Evolutionary conservation across 768 basidiomycete species (phyloP).

Genomic region (Pisolithus microcarpus): DNA sequence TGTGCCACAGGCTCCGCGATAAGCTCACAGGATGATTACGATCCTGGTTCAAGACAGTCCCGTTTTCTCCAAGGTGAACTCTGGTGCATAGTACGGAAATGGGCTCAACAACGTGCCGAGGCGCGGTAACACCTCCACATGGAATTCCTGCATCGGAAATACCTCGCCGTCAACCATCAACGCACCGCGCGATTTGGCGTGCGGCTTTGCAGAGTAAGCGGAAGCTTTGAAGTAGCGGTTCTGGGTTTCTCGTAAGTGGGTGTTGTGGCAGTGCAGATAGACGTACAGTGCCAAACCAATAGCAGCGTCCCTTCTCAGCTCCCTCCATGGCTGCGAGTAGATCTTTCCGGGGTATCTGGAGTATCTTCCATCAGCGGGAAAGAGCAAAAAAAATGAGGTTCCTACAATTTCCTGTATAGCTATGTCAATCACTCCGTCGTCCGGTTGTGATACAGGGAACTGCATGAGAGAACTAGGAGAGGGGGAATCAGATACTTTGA

Average conservation of each 20-base stretch:
- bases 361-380: slow-evolving; percentile 5
- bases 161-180: slow-evolving; percentile 75
- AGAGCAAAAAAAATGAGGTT: neutral
- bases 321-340: slow-evolving; percentile 50
- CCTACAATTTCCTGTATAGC: slow-evolving; percentile 57
- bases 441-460: slow-evolving; percentile 74
- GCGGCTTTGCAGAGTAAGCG: slow-evolving; percentile 66
- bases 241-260: slow-evolving; percentile 29
- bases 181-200: slow-evolving; percentile 39
- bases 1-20: no score
- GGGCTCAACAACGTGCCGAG: slow-evolving; percentile 62
- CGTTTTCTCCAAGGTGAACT: slow-evolving; percentile 34
- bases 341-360: slow-evolving; percentile 35
- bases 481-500: neutral
- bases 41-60: slow-evolving; percentile 5
- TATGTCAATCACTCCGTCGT: slow-evolving; percentile 74
- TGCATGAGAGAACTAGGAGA: slow-evolving; percentile 64
- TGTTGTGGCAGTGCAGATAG: neutral
- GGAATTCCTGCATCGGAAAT: slow-evolving; percentile 66
- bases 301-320: slow-evolving; percentile 53
- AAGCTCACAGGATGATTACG: neutral
- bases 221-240: slow-evolving; percentile 66
- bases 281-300: slow-evolving; percentile 56
- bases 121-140: slow-evolving; percentile 68
- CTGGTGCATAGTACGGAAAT: slow-evolving; percentile 44